Evolutionary conservation across 2,329 filamentous ascomycete genomes (phyloP), one percentile per base, ranked within the genome.

Genomic region (Amylocarpus encephaloides): DNA sequence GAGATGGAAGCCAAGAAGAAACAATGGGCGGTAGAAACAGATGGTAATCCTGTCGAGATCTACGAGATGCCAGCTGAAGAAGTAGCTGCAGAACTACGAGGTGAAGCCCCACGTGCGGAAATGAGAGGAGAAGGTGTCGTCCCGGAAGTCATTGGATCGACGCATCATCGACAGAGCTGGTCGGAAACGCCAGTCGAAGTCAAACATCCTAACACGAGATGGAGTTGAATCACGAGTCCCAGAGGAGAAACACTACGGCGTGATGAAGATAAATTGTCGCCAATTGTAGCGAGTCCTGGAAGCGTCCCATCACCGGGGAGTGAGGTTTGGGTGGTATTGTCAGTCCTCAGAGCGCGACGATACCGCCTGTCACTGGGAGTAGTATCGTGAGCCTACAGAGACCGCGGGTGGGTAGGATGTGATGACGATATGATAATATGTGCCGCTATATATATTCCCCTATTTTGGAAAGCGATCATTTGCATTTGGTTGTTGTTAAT

Each of bases 31-130:
- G 26, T 29, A 6, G 48, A 50, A 29, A 30, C 43, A 10, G 48
- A 39, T 16, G 34, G 42, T 5, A 22, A 15, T 10, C 35, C 48
- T 2, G 35, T 46, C 5, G 26, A 50, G 16, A 41, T 50, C 13
- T 42, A 50, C 35, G 48, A 50, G 22, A 44, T 50, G 42, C 48
- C 48, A 29, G 42, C 42, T 12, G 48, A 36, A n/a, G 34, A 50
- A 26, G 34, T 50, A 9, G 42, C 48, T 39, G 11, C 43, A 13
- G 30, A 46, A 46, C 19, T 43, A 46, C 30, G 43, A 34, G 30
- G 15, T 19, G 43, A 30, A 26, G 22, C 22, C 22, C 22, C 22
- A 26, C 22, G 22, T 4, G 30, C 29, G 6, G 42, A 44, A 44
- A 44, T 44, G 42, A 44, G 42, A 22, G 42, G 42, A 12, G 42